Percentiles rank a stretch among this genome's conserved stretches.
Evolutionary conservation across 75 land plant species (phyloP).

Genomic region (Picea glauca): DNA sequence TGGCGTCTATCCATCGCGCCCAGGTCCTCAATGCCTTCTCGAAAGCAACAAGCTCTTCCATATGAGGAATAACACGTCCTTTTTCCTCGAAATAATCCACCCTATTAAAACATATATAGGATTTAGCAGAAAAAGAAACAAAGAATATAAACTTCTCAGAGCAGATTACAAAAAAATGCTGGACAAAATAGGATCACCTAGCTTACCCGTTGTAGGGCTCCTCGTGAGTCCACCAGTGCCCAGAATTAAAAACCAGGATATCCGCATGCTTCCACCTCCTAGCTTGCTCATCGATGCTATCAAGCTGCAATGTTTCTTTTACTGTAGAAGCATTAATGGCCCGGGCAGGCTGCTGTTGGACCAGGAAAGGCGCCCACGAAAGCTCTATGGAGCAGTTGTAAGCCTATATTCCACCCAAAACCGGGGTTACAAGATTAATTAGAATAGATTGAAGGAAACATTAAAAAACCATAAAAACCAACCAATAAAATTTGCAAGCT

Average conservation of each 20-base stretch:
- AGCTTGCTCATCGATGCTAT: conserved; percentile 39
- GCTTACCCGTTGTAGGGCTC: conserved; percentile 42
- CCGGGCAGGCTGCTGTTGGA: conserved; percentile 42
- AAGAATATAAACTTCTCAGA: background rate
- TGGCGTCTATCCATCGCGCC: conserved; percentile 58
- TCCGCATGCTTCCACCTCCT: conserved; percentile 51
- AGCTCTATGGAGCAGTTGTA: conserved; percentile 67
- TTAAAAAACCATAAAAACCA: too few species aligned
- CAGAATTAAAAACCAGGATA: conserved; percentile 62
- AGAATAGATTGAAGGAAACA: background rate
- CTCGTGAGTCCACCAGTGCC: conserved; percentile 68
- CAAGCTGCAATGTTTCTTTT: conserved; percentile 59
- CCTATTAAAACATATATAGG: conserved; percentile 28
- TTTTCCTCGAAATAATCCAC: conserved; percentile 4
- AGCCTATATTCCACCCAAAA: conserved; percentile 28
- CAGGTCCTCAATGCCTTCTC: conserved; percentile 55
- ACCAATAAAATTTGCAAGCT: background rate
- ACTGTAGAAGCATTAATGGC: conserved; percentile 27
- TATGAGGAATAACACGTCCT: conserved; percentile 10
- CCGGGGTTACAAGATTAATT: background rate
- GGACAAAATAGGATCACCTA: conserved; percentile 7
- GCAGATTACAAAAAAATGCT: background rate
- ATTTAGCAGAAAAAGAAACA: conserved; percentile 5
- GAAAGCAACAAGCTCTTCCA: conserved; percentile 58
- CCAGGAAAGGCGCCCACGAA: conserved; percentile 72